phyloP scores from a whole-genome alignment of 169 alveolate species.

The Babesia sp. region DNA sequence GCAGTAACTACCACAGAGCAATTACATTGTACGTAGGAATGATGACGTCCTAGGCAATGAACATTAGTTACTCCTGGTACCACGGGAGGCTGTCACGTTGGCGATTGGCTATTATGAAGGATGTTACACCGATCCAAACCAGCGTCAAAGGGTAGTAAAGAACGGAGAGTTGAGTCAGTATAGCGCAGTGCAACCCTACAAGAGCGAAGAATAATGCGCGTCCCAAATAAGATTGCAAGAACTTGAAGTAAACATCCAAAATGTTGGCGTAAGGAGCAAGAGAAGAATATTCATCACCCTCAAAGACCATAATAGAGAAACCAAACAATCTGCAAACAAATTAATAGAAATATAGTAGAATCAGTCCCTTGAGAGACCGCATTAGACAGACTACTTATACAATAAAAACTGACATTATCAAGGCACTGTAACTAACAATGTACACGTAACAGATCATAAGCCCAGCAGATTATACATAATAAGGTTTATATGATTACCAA shows the following conservation, averaged over 20 bases:
- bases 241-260: constrained; percentile 51
- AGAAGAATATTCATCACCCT: constrained; percentile 63
- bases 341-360: too few species aligned
- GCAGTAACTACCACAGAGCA: too few species aligned
- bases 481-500: too few species aligned
- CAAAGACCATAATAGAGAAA: constrained; percentile 39
- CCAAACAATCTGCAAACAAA: constrained; percentile 34
- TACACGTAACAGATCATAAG: not conserved
- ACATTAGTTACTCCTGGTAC: too few species aligned
- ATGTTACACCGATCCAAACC: constrained; percentile 36
- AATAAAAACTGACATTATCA: too few species aligned
- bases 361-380: too few species aligned
- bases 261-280: constrained; percentile 56
- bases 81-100: constrained; percentile 22
- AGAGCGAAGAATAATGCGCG: constrained; percentile 45
- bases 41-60: too few species aligned
- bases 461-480: too few species aligned
- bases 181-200: constrained; percentile 43
- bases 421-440: too few species aligned
- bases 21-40: too few species aligned
- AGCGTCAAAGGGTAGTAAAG: constrained; percentile 45
- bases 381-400: too few species aligned
- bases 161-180: constrained; percentile 45
- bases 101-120: constrained; percentile 23
- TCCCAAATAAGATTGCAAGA: constrained; percentile 34